phyloP scores from a whole-genome alignment of 768 basidiomycete genomes.

The Lentinula raphanica region DNA sequence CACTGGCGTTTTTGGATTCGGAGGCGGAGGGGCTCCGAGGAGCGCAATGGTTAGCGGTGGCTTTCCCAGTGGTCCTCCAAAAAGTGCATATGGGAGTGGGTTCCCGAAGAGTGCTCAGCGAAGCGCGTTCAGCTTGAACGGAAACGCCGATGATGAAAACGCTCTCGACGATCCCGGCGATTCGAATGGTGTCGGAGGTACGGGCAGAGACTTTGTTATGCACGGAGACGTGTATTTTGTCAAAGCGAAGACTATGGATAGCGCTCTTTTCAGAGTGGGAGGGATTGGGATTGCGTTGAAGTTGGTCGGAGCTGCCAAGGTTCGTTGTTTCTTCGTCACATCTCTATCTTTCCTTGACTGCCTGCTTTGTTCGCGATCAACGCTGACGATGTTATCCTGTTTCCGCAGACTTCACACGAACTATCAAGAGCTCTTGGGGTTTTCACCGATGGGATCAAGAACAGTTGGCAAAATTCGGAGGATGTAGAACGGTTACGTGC shows the following conservation, averaged over 20 bases:
- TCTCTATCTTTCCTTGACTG: too few relatives aligned
- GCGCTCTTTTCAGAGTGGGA: slow-evolving; percentile 76
- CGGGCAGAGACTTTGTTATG: slow-evolving; percentile 17
- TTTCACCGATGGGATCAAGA: slow-evolving; percentile 69
- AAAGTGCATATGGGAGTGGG: background rate
- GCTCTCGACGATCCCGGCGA: too few relatives aligned
- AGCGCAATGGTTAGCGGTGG: background rate
- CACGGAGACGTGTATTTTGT: slow-evolving; percentile 57
- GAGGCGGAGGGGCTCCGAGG: too few relatives aligned
- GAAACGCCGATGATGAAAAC: too few relatives aligned
- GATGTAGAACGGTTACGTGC: slow-evolving; percentile 87
- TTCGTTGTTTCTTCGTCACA: too few relatives aligned
- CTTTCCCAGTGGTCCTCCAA: background rate
- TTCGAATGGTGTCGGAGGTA: too few relatives aligned
- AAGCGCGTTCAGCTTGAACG: too few relatives aligned
- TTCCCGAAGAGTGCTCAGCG: background rate
- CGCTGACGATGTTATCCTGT: background rate
- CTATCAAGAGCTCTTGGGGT: slow-evolving; percentile 68
- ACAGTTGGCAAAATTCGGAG: slow-evolving; percentile 91
- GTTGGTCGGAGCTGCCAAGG: slow-evolving; percentile 72
- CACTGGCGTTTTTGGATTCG: background rate
- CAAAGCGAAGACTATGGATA: slow-evolving; percentile 63
- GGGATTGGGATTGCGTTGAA: slow-evolving; percentile 71
- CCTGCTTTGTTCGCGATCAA: too few relatives aligned
- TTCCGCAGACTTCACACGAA: slow-evolving; percentile 64